Evolutionary conservation across 1,284 basidiomycete species (phyloP), one percentile per base, ranked within the genome.

Genomic region (Papiliotrema laurentii): DNA sequence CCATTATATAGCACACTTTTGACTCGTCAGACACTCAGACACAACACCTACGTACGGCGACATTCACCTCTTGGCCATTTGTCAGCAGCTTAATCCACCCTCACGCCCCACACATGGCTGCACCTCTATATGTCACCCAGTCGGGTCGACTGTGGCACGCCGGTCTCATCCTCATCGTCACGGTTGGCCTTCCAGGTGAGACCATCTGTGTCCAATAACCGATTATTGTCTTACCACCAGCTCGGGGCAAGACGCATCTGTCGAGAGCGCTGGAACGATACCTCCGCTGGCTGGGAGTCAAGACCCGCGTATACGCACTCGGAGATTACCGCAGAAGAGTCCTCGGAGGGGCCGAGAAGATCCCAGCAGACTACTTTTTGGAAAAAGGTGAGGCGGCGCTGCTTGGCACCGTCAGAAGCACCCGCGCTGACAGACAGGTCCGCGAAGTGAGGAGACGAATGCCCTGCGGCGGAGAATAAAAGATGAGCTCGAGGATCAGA

Each of bases 231-330:
- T 31, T 13, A 33, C 24, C 18, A 18, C 14, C 51, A 69, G 90
- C 89, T 5, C 82, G 93, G 45, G 93, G 93, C 40, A 97, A 97
- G 76, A 97, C 93, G 0, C 96, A 98, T 72, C 88, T 98, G 50
- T 93, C 92, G 1, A 83, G 94, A 46, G 86, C 94, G 18, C 81
- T 98, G 26, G 93, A 98, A 70, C 84, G 96, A 22, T 99, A 98
- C 73, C 81, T 98, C 1, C 81, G 90, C 64, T 99, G 96, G 96
- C 87, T 93, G 66, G 94, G 96, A 36, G 89, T 99, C 55, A 96
- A 94, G 73, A 94, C 90, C 0, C 82, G 86, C 51, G 94, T 97
- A 43, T 86, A 97, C 51, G 93, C 89, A 2, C 79, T 98, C 4
- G 96, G 96, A 22, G 94, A 98, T 74, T 92, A 94, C 73, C 82